Evolutionary conservation across 2,329 filamentous ascomycete genomes (phyloP).

Genomic region (Didymella exigua): DNA sequence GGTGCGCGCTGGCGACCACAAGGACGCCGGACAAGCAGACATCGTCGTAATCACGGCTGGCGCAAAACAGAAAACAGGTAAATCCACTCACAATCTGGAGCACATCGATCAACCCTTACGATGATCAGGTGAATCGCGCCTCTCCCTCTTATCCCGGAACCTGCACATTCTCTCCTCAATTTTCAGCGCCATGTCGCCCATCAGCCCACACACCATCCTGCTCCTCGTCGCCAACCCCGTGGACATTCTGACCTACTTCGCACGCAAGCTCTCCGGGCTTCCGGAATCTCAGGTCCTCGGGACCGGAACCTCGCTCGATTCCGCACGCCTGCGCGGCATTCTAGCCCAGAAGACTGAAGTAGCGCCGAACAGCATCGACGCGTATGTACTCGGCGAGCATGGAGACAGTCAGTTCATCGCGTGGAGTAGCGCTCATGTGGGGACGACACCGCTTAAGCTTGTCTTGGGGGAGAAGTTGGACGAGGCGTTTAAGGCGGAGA

Average conservation of each 20-base stretch:
- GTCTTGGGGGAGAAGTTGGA: constrained; percentile 36
- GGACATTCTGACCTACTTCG: constrained; percentile 60
- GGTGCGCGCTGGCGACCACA: constrained; percentile 53
- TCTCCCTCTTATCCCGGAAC: constrained; percentile 57
- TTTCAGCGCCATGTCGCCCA: constrained; percentile 56
- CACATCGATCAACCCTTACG: constrained; percentile 1
- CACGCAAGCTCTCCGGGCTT: constrained; percentile 55
- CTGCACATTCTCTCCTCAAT: constrained; percentile 56
- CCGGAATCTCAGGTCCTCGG: constrained; percentile 59
- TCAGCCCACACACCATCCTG: constrained; percentile 55
- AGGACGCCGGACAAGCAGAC: constrained; percentile 60
- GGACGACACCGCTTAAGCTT: constrained; percentile 49
- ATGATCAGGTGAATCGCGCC: constrained; percentile 51
- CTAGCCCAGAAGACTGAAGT: constrained; percentile 50
- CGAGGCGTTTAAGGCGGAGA: constrained; percentile 38
- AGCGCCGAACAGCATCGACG: constrained; percentile 48
- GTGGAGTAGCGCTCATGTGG: constrained; percentile 54
- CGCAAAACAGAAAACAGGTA: constrained; percentile 56
- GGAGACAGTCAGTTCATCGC: constrained; percentile 56
- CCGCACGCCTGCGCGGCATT: constrained; percentile 55
- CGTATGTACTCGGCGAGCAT: constrained; percentile 58
- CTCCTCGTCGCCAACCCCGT: constrained; percentile 62
- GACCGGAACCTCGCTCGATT: constrained; percentile 61
- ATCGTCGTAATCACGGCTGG: constrained; percentile 62
- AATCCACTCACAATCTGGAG: neutral